A percentile compares a stretch with the other conserved stretches of the same genome.
Conservation (phyloP, 352 stramenopile genomes). For the Pythium periplocum region DNA sequence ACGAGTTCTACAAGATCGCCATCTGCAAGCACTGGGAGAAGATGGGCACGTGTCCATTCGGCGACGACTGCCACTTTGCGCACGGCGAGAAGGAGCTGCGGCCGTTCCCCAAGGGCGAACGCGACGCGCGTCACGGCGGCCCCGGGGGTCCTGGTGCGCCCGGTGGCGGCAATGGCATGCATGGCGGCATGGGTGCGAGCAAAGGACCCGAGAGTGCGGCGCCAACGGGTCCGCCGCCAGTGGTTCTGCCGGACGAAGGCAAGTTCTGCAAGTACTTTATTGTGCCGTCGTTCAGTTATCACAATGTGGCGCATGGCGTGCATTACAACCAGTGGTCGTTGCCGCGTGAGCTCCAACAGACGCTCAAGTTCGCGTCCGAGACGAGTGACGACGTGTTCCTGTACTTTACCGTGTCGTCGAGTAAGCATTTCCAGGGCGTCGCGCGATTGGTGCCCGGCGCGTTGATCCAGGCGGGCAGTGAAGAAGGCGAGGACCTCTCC, state of each 20-base stretch:
- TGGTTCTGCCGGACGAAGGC: conserved; percentile 59
- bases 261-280: conserved; percentile 83
- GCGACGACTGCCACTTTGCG: conserved; percentile 96
- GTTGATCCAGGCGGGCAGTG: conserved; percentile 27
- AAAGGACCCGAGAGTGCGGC: background rate
- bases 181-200: background rate
- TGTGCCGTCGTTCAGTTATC: conserved; percentile 71
- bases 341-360: conserved; percentile 38
- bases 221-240: conserved; percentile 9
- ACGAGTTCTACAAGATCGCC: conserved; percentile 97
- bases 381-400: conserved; percentile 81
- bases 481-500: conserved; percentile 50
- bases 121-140: conserved; percentile 25
- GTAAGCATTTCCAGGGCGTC: conserved; percentile 79
- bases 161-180: conserved; percentile 1
- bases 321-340: conserved; percentile 70
- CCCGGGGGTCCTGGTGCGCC: background rate
- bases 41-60: conserved; percentile 94
- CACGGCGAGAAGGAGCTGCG: conserved; percentile 93
- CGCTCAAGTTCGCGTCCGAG: conserved; percentile 66
- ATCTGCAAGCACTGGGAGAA: conserved; percentile 98
- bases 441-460: conserved; percentile 33
- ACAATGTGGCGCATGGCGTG: conserved; percentile 79
- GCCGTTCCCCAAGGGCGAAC: conserved; percentile 78
- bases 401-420: conserved; percentile 62